phyloP scores from a whole-genome alignment of 345 rosid species.

The Salix koriyanagi region DNA sequence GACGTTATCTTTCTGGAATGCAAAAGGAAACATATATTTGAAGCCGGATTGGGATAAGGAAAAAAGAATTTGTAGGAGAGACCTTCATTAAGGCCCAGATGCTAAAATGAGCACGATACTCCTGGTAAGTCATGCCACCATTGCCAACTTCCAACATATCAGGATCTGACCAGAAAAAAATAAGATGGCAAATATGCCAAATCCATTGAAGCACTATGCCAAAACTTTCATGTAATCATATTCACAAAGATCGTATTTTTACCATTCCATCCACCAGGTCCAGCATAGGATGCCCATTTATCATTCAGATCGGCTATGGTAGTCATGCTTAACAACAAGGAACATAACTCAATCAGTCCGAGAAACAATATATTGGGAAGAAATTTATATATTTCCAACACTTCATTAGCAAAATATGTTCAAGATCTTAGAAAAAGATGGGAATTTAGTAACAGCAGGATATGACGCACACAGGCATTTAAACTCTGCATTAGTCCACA shows the following conservation, averaged over 20 bases:
- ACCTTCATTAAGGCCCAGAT: constrained; percentile 99
- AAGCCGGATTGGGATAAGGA: constrained; percentile 1
- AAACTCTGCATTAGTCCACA: not conserved
- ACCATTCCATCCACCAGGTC: constrained; percentile 99
- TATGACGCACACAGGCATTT: not conserved
- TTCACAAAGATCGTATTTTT: constrained; percentile 14
- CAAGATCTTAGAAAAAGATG: not conserved
- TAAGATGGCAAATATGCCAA: constrained; percentile 2
- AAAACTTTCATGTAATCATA: not conserved
- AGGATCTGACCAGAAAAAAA: constrained; percentile 54
- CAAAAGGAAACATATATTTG: not conserved
- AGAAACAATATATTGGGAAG: not conserved
- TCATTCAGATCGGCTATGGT: constrained; percentile 86
- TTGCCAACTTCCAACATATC: constrained; percentile 99
- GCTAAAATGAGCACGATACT: constrained; percentile 90
- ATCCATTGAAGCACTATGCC: not conserved
- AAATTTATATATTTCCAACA: not conserved
- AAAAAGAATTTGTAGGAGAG: not conserved
- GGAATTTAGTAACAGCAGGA: not conserved
- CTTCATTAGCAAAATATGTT: not conserved
- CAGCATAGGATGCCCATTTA: constrained; percentile 95
- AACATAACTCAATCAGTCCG: constrained; percentile 12
- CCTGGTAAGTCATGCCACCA: constrained; percentile 87
- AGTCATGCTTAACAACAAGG: constrained; percentile 63
- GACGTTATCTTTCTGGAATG: not conserved